Conservation (phyloP, 805 yeast genomes). For the Saccharomycopsis fermentans region DNA sequence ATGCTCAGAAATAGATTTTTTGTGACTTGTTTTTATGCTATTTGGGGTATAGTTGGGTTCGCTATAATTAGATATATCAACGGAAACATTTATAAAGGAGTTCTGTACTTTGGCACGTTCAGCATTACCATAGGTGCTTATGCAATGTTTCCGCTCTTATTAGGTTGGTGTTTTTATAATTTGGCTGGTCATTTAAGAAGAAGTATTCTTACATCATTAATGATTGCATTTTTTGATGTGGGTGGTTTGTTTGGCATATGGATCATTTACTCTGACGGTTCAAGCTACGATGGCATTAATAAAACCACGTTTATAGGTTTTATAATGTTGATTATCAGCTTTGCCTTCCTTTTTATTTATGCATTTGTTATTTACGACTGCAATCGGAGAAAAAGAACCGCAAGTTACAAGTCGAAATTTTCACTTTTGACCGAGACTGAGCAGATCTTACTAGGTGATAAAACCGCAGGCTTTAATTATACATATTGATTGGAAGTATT, state of each 20-base stretch:
- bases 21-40: conserved; percentile 24
- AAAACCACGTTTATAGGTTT: background rate
- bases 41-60: conserved; percentile 36
- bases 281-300: background rate
- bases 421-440: conserved; percentile 8
- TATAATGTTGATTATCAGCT: background rate
- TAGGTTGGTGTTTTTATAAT: conserved; percentile 58
- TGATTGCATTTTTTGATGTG: conserved; percentile 60
- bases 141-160: conserved; percentile 54
- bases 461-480: conserved; percentile 13
- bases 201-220: conserved; percentile 46
- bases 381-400: conserved; percentile 23
- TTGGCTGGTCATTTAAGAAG: conserved; percentile 54
- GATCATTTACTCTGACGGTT: conserved; percentile 19
- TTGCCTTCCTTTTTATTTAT: conserved; percentile 17
- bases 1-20: background rate
- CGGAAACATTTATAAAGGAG: background rate
- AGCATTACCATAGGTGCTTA: conserved; percentile 45
- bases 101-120: background rate
- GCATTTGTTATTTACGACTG: conserved; percentile 24
- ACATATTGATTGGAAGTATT: conserved; percentile 3
- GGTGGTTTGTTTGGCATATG: conserved; percentile 49
- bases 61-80: conserved; percentile 24
- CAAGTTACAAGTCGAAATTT: conserved; percentile 10
- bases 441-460: conserved; percentile 14